Evolutionary conservation across 2,329 filamentous ascomycete genomes (phyloP), one percentile per base, ranked within the genome.

Genomic region (Plectosphaerella plurivora): DNA sequence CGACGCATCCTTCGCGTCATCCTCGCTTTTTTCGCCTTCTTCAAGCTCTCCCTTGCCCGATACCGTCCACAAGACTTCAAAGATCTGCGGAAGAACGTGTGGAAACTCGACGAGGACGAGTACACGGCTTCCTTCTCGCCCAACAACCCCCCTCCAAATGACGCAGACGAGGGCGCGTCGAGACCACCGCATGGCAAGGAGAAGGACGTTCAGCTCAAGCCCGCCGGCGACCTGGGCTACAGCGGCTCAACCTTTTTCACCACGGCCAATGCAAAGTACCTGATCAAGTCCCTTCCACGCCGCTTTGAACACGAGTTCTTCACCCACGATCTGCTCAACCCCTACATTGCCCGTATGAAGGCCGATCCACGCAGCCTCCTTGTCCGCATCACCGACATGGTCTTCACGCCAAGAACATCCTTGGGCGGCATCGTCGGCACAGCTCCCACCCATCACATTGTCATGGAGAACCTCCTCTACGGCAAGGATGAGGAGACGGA

Each of bases 211-310:
- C 52, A 63, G 35, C 68, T 89, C 33, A 67, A 77, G 2, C 66
- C 83, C 1, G 78, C 87, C 55, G 86, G 84, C 1, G 85, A 89
- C 61, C 74, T 91, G 68, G 87, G 87, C 3, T 89, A 88, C 63
- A 88, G 84, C 25, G 88, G 88, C 47, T 89, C 86, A 69, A 88
- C 87, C 0, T 91, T 91, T 68, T 89, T 88, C 67, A 78, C 76
- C 5, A 90, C 87, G 0, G 67, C 73, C 4, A 81, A 91, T 59
- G 75, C 74, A n/a, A 81, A 80, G 57, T 90, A 82, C 61, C 76
- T 91, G 9, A 74, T 91, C 62, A 91, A 91, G 62, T 87, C 84
- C 2, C 71, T 91, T 1, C 86, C 87, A 0, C 77, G 87, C 2
- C 73, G 77, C 33, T 89, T 88, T 57, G 88, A 91, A 61, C 78